phyloP scores from a whole-genome alignment of 2,329 filamentous ascomycete genomes.

The Talaromyces islandicus region DNA sequence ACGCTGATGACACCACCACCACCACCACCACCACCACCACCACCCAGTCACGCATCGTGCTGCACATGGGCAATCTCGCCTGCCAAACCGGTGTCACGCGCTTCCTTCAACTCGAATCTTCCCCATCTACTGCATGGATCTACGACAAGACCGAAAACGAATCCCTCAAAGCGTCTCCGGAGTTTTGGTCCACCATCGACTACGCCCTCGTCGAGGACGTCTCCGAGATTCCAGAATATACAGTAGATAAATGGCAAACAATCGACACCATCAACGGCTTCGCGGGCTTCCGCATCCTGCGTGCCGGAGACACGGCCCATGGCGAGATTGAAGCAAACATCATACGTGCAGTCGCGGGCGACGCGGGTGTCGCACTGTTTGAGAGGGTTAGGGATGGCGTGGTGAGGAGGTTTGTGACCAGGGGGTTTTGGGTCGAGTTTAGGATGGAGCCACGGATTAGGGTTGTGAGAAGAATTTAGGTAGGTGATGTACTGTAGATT shows the following conservation, averaged over 20 bases:
- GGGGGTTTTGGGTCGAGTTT: conserved; percentile 52
- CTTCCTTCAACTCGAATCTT: conserved; percentile 44
- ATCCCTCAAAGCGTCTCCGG: conserved; percentile 38
- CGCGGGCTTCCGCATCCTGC: conserved; percentile 44
- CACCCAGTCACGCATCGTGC: conserved; percentile 26
- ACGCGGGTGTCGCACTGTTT: conserved; percentile 23
- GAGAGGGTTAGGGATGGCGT: conserved; percentile 16
- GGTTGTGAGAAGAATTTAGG: conserved; percentile 39
- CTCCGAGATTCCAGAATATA: conserved; percentile 15
- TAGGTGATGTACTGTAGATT: not conserved
- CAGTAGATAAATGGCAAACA: conserved; percentile 44
- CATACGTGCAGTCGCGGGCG: conserved; percentile 29
- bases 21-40: too few species aligned
- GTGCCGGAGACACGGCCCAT: conserved; percentile 31
- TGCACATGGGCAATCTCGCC: conserved; percentile 56
- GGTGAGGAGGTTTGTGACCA: conserved; percentile 27
- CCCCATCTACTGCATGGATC: conserved; percentile 36
- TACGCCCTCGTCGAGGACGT: conserved; percentile 51
- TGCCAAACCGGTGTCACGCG: conserved; percentile 59
- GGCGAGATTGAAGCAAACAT: conserved; percentile 27
- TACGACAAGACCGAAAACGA: conserved; percentile 58
- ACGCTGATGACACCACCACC: conserved; percentile 21
- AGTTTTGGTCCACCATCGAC: conserved; percentile 55
- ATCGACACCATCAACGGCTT: conserved; percentile 47
- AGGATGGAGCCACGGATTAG: conserved; percentile 49